Evolutionary conservation across 345 rosid genomes (phyloP), one percentile per base, ranked within the genome.

Genomic region (Aegle marmelos): DNA sequence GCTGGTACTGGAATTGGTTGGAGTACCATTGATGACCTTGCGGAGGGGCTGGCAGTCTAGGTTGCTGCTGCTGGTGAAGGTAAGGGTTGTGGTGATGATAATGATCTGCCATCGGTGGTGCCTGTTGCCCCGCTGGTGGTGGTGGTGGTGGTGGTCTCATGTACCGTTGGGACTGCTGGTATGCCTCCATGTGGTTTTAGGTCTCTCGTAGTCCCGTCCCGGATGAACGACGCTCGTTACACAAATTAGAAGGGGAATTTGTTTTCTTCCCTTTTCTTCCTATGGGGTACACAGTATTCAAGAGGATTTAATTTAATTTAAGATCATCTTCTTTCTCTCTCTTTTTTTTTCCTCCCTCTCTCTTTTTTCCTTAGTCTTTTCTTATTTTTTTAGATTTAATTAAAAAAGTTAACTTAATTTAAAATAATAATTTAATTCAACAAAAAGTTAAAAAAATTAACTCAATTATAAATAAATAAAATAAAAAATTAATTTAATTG

Each of bases 1-100:
- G 84, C 14, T 81, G 89, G 78, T 85, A 85, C 48, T 86, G 93
- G 74, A 85, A 93, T 70, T 90, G 93, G 73, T 83, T 82, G 69
- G 91, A 7, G 84, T 82, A 84, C 94, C 94, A 91, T 73, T 86
- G 79, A 17, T 81, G 54, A 33, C 74, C 81, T 16, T 88, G 86
- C 33, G 86, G 85, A 77, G 83, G 89, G 5, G 41, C 74, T 27
- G 90, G 87, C 19, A 86, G 82, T 39, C 74, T 74, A 61, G 75
- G 68, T 2, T 71, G 86, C 2, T 67, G 84, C 11, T 64, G 87
- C 22, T 70, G 80, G 33, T 76, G 85, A 36, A 73, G 71, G 10
- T 70, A 58, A 70, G 59, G 72, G 39, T 58, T 61, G 53, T 77
- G 79, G 37, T 80, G 84, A 54, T 81, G 83, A 75, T 86, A 74